Base-by-base conservation (phyloP, 2,329 filamentous ascomycete species). In the Pseudogymnoascus sp. region DNA sequence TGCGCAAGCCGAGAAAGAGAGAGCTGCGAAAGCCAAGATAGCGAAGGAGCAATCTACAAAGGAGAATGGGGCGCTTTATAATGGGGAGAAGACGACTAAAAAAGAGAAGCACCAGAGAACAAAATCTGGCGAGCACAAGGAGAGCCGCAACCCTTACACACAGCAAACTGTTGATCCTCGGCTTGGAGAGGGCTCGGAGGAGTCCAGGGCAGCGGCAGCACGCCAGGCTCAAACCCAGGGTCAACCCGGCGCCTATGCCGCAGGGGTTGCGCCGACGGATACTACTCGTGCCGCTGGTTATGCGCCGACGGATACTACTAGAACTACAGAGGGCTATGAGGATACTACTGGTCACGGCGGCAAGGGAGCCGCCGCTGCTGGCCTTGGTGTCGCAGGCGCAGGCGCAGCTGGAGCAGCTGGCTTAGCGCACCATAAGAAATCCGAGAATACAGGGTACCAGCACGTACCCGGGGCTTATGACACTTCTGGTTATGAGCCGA, bases 181-280 rank as follows among this genome's bases (percentile, higher is more conserved):
- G 29, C 47, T 54, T 17, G 47, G 47, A 29, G 41, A 8, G 17
- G 41, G 24, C 29, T 0, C 47, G 7, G 57, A 40, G 1, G 57
- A 24, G 57, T 21, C 33, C n/a, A 17, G 10, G 26, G n/a, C n/a
- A 37, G 47, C n/a, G 17, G 17, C 17, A 54, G 72, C 68, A 17
- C 71, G 74, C 60, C 63, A 62, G 31, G 69, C 63, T 50, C 59
- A 60, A 33, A n/a, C 13, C 60, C 35, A 1, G 54, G 44, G 17
- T 17, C 17, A 17, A 17, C 17, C 17, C 17, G 17, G 17, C 17
- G 17, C n/a, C 26, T 17, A 15, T 17, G 44, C 7, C 47, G 26
- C 47, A 17, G 47, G n/a, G 6, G 15, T 5, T 33, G 7, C 47
- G 17, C 44, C 44, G n/a, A 31, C 26, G 9, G 13, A 31, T 2